Evolutionary conservation across 2,329 filamentous ascomycete genomes (phyloP).

Genomic region (Alternaria postmessia): DNA sequence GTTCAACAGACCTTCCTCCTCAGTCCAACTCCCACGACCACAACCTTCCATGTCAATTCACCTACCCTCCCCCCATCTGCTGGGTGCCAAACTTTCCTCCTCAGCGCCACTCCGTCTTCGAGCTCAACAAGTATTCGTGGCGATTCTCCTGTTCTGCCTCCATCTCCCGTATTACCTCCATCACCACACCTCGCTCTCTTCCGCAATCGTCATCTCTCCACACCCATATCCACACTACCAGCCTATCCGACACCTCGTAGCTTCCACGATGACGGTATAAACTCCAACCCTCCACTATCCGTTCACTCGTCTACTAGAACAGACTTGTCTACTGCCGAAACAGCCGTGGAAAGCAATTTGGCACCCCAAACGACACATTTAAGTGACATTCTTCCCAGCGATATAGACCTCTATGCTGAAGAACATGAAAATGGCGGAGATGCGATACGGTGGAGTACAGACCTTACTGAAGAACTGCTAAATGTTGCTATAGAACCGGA

Average conservation of each 20-base stretch:
- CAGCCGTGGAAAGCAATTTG: not conserved
- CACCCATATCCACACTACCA: not conserved
- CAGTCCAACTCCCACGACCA: conserved; percentile 6
- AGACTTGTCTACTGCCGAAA: not conserved
- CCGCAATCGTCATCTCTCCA: not conserved
- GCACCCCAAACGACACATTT: not conserved
- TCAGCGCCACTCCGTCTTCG: conserved; percentile 1
- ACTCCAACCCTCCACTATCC: not conserved
- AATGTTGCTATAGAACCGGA: not conserved
- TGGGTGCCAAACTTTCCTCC: not conserved
- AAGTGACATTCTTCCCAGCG: conserved; percentile 11
- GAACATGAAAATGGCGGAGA: not conserved
- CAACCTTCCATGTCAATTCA: not conserved
- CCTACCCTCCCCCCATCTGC: not conserved
- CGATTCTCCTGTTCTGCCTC: conserved; percentile 7
- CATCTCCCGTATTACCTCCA: not conserved
- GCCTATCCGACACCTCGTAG: not conserved
- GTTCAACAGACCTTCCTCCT: conserved; percentile 10
- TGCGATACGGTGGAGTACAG: not conserved
- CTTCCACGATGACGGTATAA: not conserved
- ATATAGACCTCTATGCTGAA: not conserved
- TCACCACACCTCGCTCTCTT: not conserved
- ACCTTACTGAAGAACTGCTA: not conserved
- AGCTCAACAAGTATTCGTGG: not conserved
- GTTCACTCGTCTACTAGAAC: not conserved